These are phyloP conservation scores for Albatrellus ellisii DNA, from an alignment of 768 basidiomycete species.

Conservation along the genomic window DNA sequence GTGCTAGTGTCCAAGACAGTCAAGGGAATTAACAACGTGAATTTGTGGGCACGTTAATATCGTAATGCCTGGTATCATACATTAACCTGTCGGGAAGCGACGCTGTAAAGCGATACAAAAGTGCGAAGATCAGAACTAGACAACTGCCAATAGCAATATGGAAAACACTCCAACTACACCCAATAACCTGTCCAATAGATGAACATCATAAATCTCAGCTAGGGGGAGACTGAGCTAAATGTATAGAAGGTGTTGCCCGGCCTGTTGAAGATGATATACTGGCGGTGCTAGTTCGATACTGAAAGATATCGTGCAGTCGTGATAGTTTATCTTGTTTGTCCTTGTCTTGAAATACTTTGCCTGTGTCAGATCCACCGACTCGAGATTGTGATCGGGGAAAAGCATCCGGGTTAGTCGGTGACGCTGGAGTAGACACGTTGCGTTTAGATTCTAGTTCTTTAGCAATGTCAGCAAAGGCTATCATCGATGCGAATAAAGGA, in stretches of 20 bases:
- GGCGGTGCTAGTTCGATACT: conserved; percentile 59
- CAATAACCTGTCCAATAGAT: too few species aligned
- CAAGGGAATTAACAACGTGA: not conserved
- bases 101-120: conserved; percentile 9
- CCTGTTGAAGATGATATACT: conserved; percentile 28
- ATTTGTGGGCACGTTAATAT: not conserved
- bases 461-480: not conserved
- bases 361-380: conserved; percentile 15
- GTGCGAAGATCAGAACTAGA: not conserved
- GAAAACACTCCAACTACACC: too few species aligned
- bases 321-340: conserved; percentile 52
- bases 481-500: not conserved
- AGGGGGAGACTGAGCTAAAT: not conserved
- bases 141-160: too few species aligned
- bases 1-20: too few species aligned
- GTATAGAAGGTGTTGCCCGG: conserved; percentile 9
- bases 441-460: conserved; percentile 14
- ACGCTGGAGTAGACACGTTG: not conserved
- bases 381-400: conserved; percentile 13
- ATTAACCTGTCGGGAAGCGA: conserved; percentile 2
- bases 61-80: conserved; percentile 5
- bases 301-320: conserved; percentile 69
- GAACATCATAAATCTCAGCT: too few species aligned
- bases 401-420: conserved; percentile 1
- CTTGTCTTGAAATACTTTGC: conserved; percentile 14